phyloP scores from a whole-genome alignment of 108 stramenopile species.

The Stephanodiscus minutulus region DNA sequence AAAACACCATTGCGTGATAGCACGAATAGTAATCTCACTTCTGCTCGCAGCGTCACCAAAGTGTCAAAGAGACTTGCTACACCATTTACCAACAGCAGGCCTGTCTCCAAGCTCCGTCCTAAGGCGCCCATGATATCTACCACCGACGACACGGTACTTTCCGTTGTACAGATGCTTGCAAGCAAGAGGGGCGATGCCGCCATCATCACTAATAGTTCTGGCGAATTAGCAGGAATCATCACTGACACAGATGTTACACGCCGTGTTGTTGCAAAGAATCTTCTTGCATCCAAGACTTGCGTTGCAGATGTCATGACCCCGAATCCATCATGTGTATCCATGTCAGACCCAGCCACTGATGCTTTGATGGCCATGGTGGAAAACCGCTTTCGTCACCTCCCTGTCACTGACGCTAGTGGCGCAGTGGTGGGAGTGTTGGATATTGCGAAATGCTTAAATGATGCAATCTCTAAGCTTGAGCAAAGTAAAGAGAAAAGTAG shows the following conservation, averaged over 20 bases:
- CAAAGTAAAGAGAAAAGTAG: conserved; percentile 59
- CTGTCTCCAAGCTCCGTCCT: conserved; percentile 78
- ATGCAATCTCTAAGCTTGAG: conserved; percentile 92
- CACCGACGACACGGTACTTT: conserved; percentile 50
- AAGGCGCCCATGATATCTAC: conserved; percentile 67
- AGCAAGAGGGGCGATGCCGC: conserved; percentile 71
- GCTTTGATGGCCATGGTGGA: conserved; percentile 93
- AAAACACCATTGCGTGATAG: conserved; percentile 28
- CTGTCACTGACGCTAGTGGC: conserved; percentile 85
- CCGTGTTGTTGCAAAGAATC: conserved; percentile 71
- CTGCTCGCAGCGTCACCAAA: conserved; percentile 21
- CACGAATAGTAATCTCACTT: conserved; percentile 6
- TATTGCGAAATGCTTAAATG: conserved; percentile 95
- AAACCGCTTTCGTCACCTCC: conserved; percentile 91
- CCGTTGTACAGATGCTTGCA: conserved; percentile 64
- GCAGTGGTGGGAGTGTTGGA: conserved; percentile 89
- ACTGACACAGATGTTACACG: conserved; percentile 85
- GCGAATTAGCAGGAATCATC: conserved; percentile 81
- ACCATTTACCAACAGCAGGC: conserved; percentile 10
- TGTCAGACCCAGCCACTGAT: conserved; percentile 84
- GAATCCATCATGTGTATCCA: conserved; percentile 81
- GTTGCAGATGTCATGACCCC: conserved; percentile 83
- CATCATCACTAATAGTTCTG: conserved; percentile 55
- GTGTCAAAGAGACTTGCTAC: conserved; percentile 4
- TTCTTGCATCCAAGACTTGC: conserved; percentile 58